Evolutionary conservation across 805 yeast species (phyloP).

Genomic region (Candida xyloterini): DNA sequence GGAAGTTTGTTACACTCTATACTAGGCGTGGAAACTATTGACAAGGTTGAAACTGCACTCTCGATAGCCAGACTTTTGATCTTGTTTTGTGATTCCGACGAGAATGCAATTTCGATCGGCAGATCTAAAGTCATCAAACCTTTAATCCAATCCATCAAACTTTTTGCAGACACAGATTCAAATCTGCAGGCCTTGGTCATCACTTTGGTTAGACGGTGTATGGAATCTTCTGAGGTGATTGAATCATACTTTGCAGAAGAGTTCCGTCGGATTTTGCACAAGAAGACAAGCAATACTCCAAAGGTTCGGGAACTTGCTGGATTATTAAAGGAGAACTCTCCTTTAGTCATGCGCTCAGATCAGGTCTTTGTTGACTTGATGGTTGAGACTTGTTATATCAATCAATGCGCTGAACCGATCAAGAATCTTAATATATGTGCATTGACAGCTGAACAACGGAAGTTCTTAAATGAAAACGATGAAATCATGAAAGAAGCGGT

Average conservation of each 20-base stretch:
- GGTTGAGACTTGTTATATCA: conserved; percentile 18
- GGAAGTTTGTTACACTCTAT: conserved; percentile 42
- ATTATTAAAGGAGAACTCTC: conserved; percentile 48
- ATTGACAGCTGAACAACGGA: conserved; percentile 25
- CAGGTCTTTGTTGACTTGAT: conserved; percentile 25
- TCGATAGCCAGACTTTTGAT: conserved; percentile 55
- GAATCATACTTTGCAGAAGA: conserved; percentile 49
- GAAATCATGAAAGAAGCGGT: conserved; percentile 25
- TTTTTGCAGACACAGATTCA: conserved; percentile 35
- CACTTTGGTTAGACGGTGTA: conserved; percentile 61
- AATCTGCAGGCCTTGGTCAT: conserved; percentile 47
- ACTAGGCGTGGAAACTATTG: conserved; percentile 39
- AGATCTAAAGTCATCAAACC: conserved; percentile 45
- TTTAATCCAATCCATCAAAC: conserved; percentile 43
- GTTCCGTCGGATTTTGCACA: conserved; percentile 40
- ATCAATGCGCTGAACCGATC: conserved; percentile 21
- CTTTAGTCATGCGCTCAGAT: conserved; percentile 41
- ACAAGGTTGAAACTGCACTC: conserved; percentile 45
- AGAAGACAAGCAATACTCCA: conserved; percentile 5
- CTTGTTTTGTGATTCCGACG: conserved; percentile 47
- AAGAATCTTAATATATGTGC: conserved; percentile 18
- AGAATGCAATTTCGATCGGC: conserved; percentile 39
- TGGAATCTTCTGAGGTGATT: conserved; percentile 57
- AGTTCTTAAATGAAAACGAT: conserved; percentile 24
- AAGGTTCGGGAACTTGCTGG: conserved; percentile 44